phyloP scores from a whole-genome alignment of 2,329 filamentous ascomycete genomes.

The Trichoderma sp. region DNA sequence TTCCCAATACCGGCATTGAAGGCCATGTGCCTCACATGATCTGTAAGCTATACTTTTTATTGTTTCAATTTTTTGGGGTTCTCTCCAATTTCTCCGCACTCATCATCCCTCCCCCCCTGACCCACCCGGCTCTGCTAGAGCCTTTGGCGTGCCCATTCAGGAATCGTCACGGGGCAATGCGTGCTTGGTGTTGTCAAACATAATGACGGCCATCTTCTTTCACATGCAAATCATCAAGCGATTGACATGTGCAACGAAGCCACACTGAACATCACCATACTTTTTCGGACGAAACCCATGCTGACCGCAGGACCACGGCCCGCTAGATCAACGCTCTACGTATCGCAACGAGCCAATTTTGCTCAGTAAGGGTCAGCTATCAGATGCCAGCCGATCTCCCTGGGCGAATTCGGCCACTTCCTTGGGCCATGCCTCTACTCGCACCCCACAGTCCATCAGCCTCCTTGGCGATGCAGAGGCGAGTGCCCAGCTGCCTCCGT shows the following conservation, averaged over 20 bases:
- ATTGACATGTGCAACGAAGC: constrained; percentile 17
- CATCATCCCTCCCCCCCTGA: constrained; percentile 20
- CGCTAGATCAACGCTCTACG: constrained; percentile 41
- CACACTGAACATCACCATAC: neutral
- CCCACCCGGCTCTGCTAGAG: constrained; percentile 1
- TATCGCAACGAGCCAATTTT: constrained; percentile 39
- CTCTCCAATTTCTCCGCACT: constrained; percentile 35
- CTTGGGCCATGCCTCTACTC: constrained; percentile 38
- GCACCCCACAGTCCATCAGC: constrained; percentile 46
- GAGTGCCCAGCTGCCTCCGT: constrained; percentile 58
- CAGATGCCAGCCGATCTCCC: constrained; percentile 31
- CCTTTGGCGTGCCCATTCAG: constrained; percentile 15
- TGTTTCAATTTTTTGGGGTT: constrained; percentile 25
- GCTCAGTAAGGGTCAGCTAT: constrained; percentile 30
- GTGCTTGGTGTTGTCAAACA: neutral
- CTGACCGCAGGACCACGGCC: constrained; percentile 39
- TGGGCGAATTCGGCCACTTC: constrained; percentile 25
- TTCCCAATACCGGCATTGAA: constrained; percentile 39
- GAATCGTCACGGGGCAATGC: constrained; percentile 12
- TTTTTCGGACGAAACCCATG: neutral
- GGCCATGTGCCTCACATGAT: constrained; percentile 51
- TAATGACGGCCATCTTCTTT: constrained; percentile 6
- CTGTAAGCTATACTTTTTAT: constrained; percentile 43
- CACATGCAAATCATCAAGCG: constrained; percentile 25
- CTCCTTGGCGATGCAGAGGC: constrained; percentile 52